A percentile compares a stretch with the other conserved stretches of the same genome.
Evolutionary conservation across 306 rosid species (phyloP).

Genomic region (Dalbergia oliveri): DNA sequence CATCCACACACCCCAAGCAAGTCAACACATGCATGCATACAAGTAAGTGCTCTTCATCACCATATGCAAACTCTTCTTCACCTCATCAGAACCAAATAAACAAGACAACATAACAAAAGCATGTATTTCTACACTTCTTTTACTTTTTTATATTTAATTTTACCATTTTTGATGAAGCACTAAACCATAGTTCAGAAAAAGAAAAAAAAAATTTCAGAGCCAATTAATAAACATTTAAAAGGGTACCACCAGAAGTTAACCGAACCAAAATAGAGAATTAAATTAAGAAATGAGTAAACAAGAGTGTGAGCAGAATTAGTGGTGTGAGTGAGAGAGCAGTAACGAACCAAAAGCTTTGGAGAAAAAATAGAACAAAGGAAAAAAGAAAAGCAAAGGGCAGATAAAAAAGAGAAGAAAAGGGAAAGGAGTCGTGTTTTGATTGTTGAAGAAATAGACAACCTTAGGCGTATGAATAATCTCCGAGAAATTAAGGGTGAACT

Average conservation of each 20-base stretch:
- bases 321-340: neutral
- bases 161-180: conserved; percentile 1
- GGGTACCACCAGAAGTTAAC: neutral
- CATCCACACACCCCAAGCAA: conserved; percentile 5
- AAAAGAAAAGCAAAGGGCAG: neutral
- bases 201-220: neutral
- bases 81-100: neutral
- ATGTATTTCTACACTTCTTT: neutral
- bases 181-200: neutral
- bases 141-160: neutral
- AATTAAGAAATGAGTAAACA: neutral
- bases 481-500: neutral
- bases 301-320: neutral
- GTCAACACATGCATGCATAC: conserved; percentile 33
- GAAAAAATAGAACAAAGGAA: neutral
- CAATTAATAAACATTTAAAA: neutral
- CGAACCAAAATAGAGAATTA: neutral
- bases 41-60: conserved; percentile 6
- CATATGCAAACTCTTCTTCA: conserved; percentile 23
- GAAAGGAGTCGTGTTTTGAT: neutral
- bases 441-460: neutral
- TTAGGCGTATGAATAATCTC: neutral
- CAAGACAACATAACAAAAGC: neutral
- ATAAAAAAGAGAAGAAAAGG: neutral
- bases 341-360: neutral